These are phyloP conservation scores for Scedosporium dehoogii DNA, from an alignment of 2,329 filamentous ascomycete genomes.

Conservation along the genomic window DNA sequence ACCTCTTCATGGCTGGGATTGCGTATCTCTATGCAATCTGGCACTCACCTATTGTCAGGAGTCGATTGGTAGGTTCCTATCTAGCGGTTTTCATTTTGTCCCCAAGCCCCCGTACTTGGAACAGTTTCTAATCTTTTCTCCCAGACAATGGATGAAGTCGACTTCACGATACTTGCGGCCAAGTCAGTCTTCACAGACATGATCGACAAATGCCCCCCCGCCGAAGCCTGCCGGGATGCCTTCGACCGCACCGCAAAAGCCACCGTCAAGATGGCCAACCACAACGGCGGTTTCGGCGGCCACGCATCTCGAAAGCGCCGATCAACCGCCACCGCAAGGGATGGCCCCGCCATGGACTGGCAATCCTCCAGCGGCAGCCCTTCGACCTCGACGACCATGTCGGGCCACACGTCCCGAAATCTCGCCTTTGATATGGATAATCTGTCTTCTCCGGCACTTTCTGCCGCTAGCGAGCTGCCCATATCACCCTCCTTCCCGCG, in stretches of 20 bases:
- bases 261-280: conserved; percentile 89
- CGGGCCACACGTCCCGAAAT: conserved; percentile 3
- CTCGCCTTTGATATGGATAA: conserved; percentile 27
- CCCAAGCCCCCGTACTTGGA: neutral
- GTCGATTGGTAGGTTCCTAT: conserved; percentile 60
- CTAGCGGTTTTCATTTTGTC: neutral
- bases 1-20: conserved; percentile 94
- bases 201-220: conserved; percentile 89
- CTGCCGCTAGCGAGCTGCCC: conserved; percentile 23
- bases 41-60: conserved; percentile 85
- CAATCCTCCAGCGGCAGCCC: conserved; percentile 16
- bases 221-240: conserved; percentile 87
- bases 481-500: conserved; percentile 29
- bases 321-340: conserved; percentile 11
- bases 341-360: conserved; percentile 19
- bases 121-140: conserved; percentile 7
- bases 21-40: conserved; percentile 96
- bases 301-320: conserved; percentile 18
- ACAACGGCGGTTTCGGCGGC: conserved; percentile 68
- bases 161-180: conserved; percentile 87
- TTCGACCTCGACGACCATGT: conserved; percentile 14
- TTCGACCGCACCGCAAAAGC: conserved; percentile 94
- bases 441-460: conserved; percentile 29
- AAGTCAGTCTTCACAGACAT: conserved; percentile 88
- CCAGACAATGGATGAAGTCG: conserved; percentile 86